These are phyloP conservation scores for Ampelomyces quisqualis DNA, from an alignment of 2,329 filamentous ascomycete genomes.

Conservation along the genomic window DNA sequence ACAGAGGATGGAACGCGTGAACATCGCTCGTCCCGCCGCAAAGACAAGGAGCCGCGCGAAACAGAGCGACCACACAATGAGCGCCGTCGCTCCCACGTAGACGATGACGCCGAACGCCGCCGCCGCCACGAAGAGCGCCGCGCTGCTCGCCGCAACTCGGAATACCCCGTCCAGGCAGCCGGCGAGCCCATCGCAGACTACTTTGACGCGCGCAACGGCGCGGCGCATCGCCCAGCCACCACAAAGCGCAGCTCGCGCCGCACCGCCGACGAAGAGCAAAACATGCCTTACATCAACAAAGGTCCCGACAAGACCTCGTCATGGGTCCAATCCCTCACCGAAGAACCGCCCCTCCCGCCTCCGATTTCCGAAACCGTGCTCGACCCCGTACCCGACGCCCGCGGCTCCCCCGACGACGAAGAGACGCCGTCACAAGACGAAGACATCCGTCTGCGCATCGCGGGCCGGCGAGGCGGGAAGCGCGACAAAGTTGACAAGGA, in stretches of 20 bases:
- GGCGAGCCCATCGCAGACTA: constrained; percentile 46
- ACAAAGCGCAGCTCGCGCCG: constrained; percentile 34
- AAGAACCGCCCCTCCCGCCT: constrained; percentile 50
- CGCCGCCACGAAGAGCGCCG: constrained; percentile 50
- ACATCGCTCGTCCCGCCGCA: constrained; percentile 39
- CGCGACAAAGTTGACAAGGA: constrained; percentile 30
- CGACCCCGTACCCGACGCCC: constrained; percentile 39
- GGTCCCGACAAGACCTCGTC: constrained; percentile 52
- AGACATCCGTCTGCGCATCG: constrained; percentile 42
- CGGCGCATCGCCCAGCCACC: constrained; percentile 13
- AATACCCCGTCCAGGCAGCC: constrained; percentile 31
- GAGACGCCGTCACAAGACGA: constrained; percentile 43
- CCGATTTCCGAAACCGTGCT: constrained; percentile 51
- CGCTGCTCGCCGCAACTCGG: constrained; percentile 41
- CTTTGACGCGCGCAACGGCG: constrained; percentile 48
- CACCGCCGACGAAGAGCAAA: constrained; percentile 30
- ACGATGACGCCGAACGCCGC: constrained; percentile 41
- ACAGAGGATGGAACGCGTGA: constrained; percentile 38
- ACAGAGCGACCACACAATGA: constrained; percentile 35
- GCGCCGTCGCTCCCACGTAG: constrained; percentile 39
- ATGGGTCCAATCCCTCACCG: constrained; percentile 51
- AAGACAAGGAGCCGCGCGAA: constrained; percentile 34
- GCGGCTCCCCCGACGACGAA: constrained; percentile 32
- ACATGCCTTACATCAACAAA: constrained; percentile 39
- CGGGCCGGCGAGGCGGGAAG: constrained; percentile 30